These are phyloP conservation scores for Starmerella lactis-condensi DNA, from an alignment of 805 yeast genomes.

Conservation along the genomic window DNA sequence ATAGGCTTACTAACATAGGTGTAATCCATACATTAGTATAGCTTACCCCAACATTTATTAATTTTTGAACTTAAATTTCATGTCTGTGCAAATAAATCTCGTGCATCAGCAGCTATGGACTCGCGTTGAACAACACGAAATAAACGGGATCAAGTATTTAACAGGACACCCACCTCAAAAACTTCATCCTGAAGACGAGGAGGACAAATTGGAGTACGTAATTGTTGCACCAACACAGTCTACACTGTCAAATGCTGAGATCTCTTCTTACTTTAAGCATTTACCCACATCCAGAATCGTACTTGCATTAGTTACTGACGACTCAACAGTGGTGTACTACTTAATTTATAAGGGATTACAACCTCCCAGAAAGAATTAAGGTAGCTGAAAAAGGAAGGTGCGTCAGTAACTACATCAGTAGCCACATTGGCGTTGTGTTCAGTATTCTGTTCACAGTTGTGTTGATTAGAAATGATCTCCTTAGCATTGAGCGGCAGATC, in stretches of 20 bases:
- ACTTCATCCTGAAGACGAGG: slow-evolving; percentile 22
- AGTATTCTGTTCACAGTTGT: too few relatives aligned
- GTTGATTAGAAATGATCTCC: too few relatives aligned
- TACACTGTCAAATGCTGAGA: slow-evolving; percentile 21
- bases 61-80: too few relatives aligned
- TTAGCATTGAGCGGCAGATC: too few relatives aligned
- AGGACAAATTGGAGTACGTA: slow-evolving; percentile 15
- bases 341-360: slow-evolving; percentile 25
- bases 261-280: slow-evolving; percentile 21
- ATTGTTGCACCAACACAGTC: slow-evolving; percentile 15
- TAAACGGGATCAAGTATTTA: slow-evolving; percentile 11
- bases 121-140: neutral
- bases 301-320: slow-evolving; percentile 28
- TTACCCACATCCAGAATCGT: too few relatives aligned
- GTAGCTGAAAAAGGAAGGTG: too few relatives aligned
- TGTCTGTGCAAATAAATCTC: slow-evolving; percentile 18
- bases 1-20: too few relatives aligned
- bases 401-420: too few relatives aligned
- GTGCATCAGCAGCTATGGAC: slow-evolving; percentile 26
- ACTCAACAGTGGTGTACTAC: slow-evolving; percentile 29
- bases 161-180: slow-evolving; percentile 22
- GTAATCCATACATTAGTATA: too few relatives aligned
- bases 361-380: slow-evolving; percentile 25
- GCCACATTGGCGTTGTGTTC: too few relatives aligned
- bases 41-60: too few relatives aligned